These are phyloP conservation scores for Lactifluus volemus DNA, from an alignment of 768 basidiomycete species.

Conservation along the genomic window DNA sequence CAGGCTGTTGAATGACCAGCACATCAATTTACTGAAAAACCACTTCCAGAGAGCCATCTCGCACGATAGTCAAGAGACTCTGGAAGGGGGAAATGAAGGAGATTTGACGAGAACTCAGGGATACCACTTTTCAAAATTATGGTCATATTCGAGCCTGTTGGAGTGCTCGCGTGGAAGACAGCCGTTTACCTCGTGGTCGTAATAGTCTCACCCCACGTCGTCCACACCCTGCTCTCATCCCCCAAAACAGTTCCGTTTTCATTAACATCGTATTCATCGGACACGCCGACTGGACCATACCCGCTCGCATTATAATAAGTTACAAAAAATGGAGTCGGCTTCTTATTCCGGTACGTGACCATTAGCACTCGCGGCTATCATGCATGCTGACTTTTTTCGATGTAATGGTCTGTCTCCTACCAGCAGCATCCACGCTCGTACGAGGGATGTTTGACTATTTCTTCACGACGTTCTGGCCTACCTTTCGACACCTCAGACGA, in stretches of 20 bases:
- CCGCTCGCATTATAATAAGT: background rate
- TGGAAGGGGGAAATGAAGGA: too few relatives aligned
- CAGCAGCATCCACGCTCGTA: conserved; percentile 1
- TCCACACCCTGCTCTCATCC: background rate
- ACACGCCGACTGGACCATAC: background rate
- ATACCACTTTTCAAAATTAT: background rate
- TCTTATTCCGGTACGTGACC: background rate
- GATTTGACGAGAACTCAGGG: too few relatives aligned
- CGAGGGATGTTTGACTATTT: conserved; percentile 1
- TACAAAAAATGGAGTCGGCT: background rate
- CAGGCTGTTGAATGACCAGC: too few relatives aligned
- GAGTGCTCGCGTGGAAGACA: background rate
- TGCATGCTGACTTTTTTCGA: too few relatives aligned
- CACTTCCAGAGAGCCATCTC: too few relatives aligned
- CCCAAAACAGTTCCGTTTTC: conserved; percentile 8
- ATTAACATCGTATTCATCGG: background rate
- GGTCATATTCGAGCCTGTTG: background rate
- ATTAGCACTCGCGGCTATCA: background rate
- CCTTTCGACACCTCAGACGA: background rate
- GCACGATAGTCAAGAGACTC: too few relatives aligned
- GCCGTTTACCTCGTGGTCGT: conserved; percentile 7
- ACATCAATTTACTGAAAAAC: too few relatives aligned
- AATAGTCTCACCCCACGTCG: background rate
- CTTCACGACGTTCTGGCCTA: background rate
- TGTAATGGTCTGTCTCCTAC: too few relatives aligned